Percentiles rank a stretch among this genome's conserved stretches.
These are phyloP conservation scores for Calonectria ilicicola DNA, from an alignment of 2,329 filamentous ascomycete genomes.

Conservation along the genomic window DNA sequence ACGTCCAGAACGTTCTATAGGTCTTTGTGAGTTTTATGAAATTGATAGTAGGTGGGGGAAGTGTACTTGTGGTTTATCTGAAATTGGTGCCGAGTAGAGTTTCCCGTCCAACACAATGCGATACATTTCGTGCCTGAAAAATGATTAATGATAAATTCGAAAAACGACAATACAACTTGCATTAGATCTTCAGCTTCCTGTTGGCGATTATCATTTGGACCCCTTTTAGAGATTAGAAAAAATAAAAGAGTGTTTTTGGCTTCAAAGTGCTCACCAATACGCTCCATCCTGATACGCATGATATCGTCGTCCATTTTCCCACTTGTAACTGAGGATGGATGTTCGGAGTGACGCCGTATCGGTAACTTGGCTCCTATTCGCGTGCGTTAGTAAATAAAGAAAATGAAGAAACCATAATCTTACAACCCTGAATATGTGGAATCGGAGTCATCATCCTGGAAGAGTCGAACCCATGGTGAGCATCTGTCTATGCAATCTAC, in stretches of 20 bases:
- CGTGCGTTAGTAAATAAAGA: not conserved
- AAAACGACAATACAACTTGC: not conserved
- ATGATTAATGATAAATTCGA: too few relatives aligned
- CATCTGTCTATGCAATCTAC: not conserved
- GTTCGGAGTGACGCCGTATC: slow-evolving; percentile 34
- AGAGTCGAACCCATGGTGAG: not conserved
- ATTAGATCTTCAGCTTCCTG: slow-evolving; percentile 45
- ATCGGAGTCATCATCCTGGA: not conserved
- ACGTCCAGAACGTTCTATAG: slow-evolving; percentile 44
- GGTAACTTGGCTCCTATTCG: slow-evolving; percentile 22
- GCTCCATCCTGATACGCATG: slow-evolving; percentile 59
- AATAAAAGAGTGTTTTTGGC: rapidly evolving
- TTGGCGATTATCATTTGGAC: slow-evolving; percentile 43
- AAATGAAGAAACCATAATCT: not conserved
- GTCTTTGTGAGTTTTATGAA: not conserved
- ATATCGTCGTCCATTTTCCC: slow-evolving; percentile 62
- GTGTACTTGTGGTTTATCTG: slow-evolving; percentile 40
- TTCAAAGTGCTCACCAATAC: slow-evolving; percentile 41
- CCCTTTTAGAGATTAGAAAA: slow-evolving; percentile 26
- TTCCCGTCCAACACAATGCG: slow-evolving; percentile 46
- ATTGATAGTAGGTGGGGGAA: rapidly evolving
- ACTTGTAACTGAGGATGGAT: slow-evolving; percentile 44
- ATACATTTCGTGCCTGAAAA: slow-evolving; percentile 41
- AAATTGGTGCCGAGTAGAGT: slow-evolving; percentile 48
- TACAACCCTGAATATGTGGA: not conserved